Conservation (phyloP, 225 moss, liverwort and hornwort species). For the Pseudoscleropodium purum region DNA sequence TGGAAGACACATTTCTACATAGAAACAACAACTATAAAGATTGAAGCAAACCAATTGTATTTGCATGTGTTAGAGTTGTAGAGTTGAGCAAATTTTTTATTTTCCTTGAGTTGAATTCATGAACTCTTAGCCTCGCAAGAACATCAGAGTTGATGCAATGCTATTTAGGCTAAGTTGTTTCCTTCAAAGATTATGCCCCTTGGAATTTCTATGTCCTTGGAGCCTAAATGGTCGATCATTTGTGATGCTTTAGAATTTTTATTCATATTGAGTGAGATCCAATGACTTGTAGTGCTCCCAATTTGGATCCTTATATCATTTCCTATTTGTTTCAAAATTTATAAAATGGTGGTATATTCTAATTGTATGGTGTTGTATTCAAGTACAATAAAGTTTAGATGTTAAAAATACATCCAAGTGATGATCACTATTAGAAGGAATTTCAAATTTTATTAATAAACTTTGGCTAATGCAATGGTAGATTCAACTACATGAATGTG, state of each 20-base stretch:
- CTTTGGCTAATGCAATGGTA: too few species aligned
- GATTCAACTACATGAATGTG: too few species aligned
- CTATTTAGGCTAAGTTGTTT: not conserved
- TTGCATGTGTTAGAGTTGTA: not conserved
- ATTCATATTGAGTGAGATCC: not conserved
- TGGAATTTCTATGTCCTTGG: rapidly evolving
- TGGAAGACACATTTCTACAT: not conserved
- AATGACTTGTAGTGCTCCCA: not conserved
- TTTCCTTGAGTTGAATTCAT: rapidly evolving
- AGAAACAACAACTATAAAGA: not conserved
- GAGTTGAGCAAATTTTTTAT: not conserved
- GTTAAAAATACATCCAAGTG: too few species aligned
- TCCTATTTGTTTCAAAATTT: rapidly evolving
- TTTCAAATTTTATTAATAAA: too few species aligned
- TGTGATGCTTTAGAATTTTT: not conserved
- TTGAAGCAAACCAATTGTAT: not conserved
- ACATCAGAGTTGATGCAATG: not conserved
- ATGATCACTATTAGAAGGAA: too few species aligned
- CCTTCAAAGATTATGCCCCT: rapidly evolving
- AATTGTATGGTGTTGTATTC: not conserved
- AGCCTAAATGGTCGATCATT: not conserved
- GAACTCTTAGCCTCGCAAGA: rapidly evolving
- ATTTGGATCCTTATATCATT: not conserved
- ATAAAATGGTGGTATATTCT: not conserved
- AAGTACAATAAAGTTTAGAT: not conserved